Percentiles rank a stretch among this genome's conserved stretches.
These are phyloP conservation scores for Neocucurbitaria cava DNA, from an alignment of 2,329 filamentous ascomycete genomes.

Conservation along the genomic window DNA sequence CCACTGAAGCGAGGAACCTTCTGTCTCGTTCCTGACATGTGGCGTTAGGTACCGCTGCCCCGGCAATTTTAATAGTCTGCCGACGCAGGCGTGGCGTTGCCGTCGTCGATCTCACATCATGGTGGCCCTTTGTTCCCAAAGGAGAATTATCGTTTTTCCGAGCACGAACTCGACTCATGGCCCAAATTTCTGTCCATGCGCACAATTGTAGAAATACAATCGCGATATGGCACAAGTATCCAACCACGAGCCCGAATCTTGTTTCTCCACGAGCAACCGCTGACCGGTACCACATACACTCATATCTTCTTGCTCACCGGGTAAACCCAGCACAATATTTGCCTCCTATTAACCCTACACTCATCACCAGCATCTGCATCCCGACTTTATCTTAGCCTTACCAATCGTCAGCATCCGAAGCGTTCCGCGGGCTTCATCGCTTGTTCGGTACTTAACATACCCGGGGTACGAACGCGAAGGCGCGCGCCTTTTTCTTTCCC, in stretches of 20 bases:
- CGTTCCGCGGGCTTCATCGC: conserved; percentile 10
- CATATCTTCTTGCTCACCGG: conserved; percentile 3
- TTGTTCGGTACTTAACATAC: conserved; percentile 7
- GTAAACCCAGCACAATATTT: conserved; percentile 10
- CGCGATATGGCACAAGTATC: neutral
- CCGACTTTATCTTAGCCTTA: neutral
- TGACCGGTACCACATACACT: neutral
- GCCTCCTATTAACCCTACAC: neutral
- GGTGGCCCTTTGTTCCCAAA: neutral
- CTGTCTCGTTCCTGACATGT: conserved; percentile 26
- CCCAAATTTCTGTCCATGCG: neutral
- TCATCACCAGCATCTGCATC: conserved; percentile 1
- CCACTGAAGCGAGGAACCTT: conserved; percentile 15
- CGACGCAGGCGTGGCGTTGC: conserved; percentile 9
- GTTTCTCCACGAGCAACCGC: neutral
- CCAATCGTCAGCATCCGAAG: conserved; percentile 10
- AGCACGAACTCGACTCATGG: neutral
- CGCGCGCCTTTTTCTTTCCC: conserved; percentile 2
- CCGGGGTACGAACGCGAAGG: neutral
- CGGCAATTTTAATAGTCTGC: conserved; percentile 19
- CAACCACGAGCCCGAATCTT: neutral
- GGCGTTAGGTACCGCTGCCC: conserved; percentile 16
- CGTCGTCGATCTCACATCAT: conserved; percentile 20
- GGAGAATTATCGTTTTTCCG: neutral
- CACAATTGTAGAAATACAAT: neutral